Conservation (phyloP, 768 basidiomycete species). For the Suillus hirtellus region DNA sequence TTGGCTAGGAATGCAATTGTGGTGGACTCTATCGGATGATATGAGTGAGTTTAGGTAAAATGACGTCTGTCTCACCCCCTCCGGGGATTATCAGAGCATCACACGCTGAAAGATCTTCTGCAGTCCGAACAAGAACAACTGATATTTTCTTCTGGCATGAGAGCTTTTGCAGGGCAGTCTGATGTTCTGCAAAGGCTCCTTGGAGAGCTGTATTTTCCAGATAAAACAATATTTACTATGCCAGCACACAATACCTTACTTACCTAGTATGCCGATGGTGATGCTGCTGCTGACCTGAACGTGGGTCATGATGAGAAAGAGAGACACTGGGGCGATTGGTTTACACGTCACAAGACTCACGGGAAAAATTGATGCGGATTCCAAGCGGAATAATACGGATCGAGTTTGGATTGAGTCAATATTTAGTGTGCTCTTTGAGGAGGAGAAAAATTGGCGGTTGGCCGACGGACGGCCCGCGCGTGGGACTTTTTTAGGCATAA, state of each 20-base stretch:
- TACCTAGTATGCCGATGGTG: conserved; percentile 57
- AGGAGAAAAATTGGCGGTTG: conserved; percentile 1
- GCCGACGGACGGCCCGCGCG: conserved; percentile 21
- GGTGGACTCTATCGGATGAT: conserved; percentile 68
- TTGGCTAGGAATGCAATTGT: conserved; percentile 81
- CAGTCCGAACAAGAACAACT: conserved; percentile 65
- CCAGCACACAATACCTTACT: conserved; percentile 14
- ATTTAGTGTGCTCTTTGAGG: not conserved
- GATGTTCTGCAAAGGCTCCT: conserved; percentile 91
- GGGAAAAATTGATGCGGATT: not conserved
- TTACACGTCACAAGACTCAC: conserved; percentile 4
- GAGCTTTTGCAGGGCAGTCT: conserved; percentile 63
- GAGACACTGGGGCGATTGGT: not conserved
- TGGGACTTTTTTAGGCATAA: conserved; percentile 20
- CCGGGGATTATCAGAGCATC: conserved; percentile 92
- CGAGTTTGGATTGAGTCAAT: not conserved
- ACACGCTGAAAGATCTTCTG: conserved; percentile 72
- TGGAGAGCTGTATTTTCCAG: conserved; percentile 65
- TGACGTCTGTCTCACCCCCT: conserved; percentile 54
- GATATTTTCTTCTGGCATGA: conserved; percentile 45
- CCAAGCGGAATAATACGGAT: conserved; percentile 3
- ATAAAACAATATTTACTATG: not conserved
- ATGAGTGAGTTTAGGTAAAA: conserved; percentile 1
- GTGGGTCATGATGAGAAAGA: conserved; percentile 3
- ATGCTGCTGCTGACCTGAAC: conserved; percentile 18